Base-by-base conservation (phyloP, 805 yeast genomes). In the Kodamaea kakaduensis region DNA sequence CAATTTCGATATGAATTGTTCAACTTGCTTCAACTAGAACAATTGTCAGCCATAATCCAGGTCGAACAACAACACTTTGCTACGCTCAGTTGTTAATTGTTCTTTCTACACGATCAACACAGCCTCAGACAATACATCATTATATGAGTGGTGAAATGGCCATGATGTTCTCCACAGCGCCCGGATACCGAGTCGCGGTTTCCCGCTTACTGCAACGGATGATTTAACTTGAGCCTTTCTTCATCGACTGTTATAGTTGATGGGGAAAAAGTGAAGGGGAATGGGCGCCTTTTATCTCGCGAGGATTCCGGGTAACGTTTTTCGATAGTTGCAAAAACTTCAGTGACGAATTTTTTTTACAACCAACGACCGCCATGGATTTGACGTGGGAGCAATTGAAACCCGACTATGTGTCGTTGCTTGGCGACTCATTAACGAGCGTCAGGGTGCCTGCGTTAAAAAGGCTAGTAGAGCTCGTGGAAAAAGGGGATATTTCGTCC, bases 221-320 rank as follows among this genome's bases (percentile, higher is more conserved):
- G 59, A 51, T 37, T 46, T 27, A 50, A 48, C 51, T 55, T 41
- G 51, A 60, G 64, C 61, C 71, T 59, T 48, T 69, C 77, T 57
- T 73, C 77, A 69, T 68, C 61, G 77, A 69, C 77, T 72, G 77
- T 67, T 60, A 68, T 72, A 73, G 78, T 71, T 73, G 78, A 69
- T 69, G 49, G 51, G 41, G 68, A 63, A 32, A 9, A 12, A 15
- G 9, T 7, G 27, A 9, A 21, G 23, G 15, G 17, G 15, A 17
- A 13, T 12, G 7, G n/a, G 20, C 3, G 6, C n/a, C 15, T 24
- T 22, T 13, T 23, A 31, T 17, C 14, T 4, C 7, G 20, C 6
- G 12, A 9, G 8, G 13, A 14, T 10, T 26, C 39, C 35, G 36
- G 32, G 31, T 32, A 36, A 38, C 31, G 12, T 6, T 14, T 14